phyloP scores from a whole-genome alignment of 2,329 filamentous ascomycete species.

The Aphanoascus verrucosus region DNA sequence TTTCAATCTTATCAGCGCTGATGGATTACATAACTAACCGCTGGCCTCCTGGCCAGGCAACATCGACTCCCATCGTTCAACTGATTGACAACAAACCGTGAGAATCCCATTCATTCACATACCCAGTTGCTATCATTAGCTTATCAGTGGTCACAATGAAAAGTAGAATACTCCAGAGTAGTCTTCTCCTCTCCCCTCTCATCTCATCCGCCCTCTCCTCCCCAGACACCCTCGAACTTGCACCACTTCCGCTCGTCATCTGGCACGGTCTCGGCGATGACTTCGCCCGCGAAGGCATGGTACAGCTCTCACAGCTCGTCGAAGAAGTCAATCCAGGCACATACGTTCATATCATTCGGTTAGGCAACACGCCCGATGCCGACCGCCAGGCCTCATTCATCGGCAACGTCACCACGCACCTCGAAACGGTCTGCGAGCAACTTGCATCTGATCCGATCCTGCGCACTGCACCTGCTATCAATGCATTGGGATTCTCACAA shows the following conservation, averaged over 20 bases:
- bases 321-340: constrained; percentile 68
- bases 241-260: constrained; percentile 69
- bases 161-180: background rate
- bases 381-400: constrained; percentile 83
- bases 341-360: constrained; percentile 66
- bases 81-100: background rate
- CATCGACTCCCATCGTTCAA: too few relatives aligned
- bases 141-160: background rate
- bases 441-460: constrained; percentile 68
- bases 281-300: constrained; percentile 65
- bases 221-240: background rate
- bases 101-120: background rate
- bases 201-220: background rate
- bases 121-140: background rate
- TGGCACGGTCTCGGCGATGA: constrained; percentile 73
- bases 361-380: constrained; percentile 53
- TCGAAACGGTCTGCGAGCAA: constrained; percentile 65
- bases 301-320: constrained; percentile 59
- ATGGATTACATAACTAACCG: too few relatives aligned
- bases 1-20: too few relatives aligned
- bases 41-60: too few relatives aligned
- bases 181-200: background rate
- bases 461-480: constrained; percentile 68
- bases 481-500: constrained; percentile 90
- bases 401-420: constrained; percentile 73